These are phyloP conservation scores for Colletotrichum godetiae DNA, from an alignment of 2,329 filamentous ascomycete species.

Conservation along the genomic window DNA sequence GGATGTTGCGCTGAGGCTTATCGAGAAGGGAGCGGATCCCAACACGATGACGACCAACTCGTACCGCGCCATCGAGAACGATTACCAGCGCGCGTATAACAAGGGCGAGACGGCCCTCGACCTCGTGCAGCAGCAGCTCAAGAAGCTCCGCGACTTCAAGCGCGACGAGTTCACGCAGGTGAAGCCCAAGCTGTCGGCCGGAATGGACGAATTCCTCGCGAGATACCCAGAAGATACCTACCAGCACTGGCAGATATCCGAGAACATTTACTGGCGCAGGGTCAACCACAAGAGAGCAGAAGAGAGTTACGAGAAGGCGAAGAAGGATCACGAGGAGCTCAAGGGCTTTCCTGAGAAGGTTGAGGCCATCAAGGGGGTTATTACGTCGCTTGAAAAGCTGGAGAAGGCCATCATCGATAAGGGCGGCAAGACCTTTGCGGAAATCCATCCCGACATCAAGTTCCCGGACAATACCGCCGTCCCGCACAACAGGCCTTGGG, in stretches of 20 bases:
- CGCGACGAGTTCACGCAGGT: slow-evolving; percentile 42
- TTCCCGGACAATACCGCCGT: slow-evolving; percentile 29
- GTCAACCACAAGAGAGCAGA: slow-evolving; percentile 49
- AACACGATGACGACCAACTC: slow-evolving; percentile 65
- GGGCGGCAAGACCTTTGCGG: slow-evolving; percentile 74
- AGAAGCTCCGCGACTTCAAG: slow-evolving; percentile 59
- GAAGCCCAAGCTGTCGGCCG: slow-evolving; percentile 44
- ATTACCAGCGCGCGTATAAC: slow-evolving; percentile 46
- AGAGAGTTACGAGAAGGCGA: slow-evolving; percentile 41
- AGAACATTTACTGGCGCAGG: slow-evolving; percentile 49
- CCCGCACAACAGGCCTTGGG: slow-evolving; percentile 9
- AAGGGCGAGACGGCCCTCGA: slow-evolving; percentile 68
- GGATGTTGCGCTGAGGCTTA: slow-evolving; percentile 65
- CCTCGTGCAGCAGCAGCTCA: slow-evolving; percentile 63
- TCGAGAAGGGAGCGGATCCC: slow-evolving; percentile 73
- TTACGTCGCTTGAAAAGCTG: slow-evolving; percentile 65
- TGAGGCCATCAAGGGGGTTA: slow-evolving; percentile 61
- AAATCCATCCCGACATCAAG: slow-evolving; percentile 69
- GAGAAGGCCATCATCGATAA: slow-evolving; percentile 65
- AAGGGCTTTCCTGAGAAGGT: slow-evolving; percentile 62
- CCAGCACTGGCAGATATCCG: slow-evolving; percentile 62
- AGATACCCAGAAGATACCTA: slow-evolving; percentile 68
- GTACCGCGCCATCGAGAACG: slow-evolving; percentile 47
- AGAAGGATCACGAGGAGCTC: slow-evolving; percentile 32
- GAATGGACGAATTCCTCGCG: slow-evolving; percentile 64